These are phyloP conservation scores for Plasmodium gallinaceum DNA, from an alignment of 169 alveolate species.

Conservation along the genomic window DNA sequence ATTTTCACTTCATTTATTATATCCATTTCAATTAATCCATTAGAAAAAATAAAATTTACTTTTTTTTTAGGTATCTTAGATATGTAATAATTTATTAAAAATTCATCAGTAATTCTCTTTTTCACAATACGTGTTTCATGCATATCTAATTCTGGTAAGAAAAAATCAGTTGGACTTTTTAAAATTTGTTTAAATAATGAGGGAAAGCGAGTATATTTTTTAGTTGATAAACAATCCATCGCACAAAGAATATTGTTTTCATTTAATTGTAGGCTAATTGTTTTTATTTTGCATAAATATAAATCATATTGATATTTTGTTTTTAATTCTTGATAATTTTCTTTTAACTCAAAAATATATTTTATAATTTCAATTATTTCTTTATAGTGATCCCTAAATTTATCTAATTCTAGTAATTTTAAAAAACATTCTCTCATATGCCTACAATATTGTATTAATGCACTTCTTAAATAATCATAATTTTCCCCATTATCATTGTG, in stretches of 20 bases:
- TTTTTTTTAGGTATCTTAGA: conserved; percentile 61
- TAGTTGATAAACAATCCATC: conserved; percentile 28
- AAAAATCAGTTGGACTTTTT: conserved; percentile 15
- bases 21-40: conserved; percentile 54
- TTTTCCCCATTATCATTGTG: conserved; percentile 52
- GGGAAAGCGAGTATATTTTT: conserved; percentile 58
- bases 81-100: conserved; percentile 43
- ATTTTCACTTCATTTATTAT: conserved; percentile 44
- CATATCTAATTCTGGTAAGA: conserved; percentile 13
- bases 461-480: conserved; percentile 32
- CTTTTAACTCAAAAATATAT: conserved; percentile 14
- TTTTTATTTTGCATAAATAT: conserved; percentile 40
- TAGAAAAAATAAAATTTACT: conserved; percentile 37
- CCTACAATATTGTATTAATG: conserved; percentile 65
- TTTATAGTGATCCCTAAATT: conserved; percentile 18
- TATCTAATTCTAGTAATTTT: conserved; percentile 29
- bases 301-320: conserved; percentile 51
- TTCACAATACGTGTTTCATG: conserved; percentile 33
- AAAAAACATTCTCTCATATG: conserved; percentile 70
- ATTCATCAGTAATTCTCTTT: conserved; percentile 52
- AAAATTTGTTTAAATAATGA: conserved; percentile 24
- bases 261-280: conserved; percentile 30
- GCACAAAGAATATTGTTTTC: conserved; percentile 50
- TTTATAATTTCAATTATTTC: conserved; percentile 40
- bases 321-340: conserved; percentile 39